Conservation (phyloP, 345 rosid genomes). For the Passiflora organensis region DNA sequence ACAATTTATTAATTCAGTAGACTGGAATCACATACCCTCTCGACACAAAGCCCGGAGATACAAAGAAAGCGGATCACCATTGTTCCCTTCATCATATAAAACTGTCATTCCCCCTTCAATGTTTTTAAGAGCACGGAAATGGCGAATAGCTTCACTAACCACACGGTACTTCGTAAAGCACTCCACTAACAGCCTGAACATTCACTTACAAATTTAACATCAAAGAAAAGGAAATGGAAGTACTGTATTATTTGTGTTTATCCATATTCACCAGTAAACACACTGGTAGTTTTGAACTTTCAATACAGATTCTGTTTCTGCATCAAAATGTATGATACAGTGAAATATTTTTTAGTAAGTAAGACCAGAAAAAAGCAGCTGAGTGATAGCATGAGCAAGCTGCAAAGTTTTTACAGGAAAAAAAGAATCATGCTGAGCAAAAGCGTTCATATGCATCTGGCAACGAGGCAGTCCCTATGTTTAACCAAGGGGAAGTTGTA, state of each 20-base stretch:
- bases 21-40: constrained; percentile 58
- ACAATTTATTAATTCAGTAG: not conserved
- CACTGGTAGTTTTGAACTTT: too few species aligned
- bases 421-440: too few species aligned
- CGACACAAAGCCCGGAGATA: constrained; percentile 91
- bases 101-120: constrained; percentile 76
- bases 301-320: too few species aligned
- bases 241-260: not conserved
- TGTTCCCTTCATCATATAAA: constrained; percentile 68
- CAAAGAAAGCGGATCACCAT: constrained; percentile 91
- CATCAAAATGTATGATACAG: too few species aligned
- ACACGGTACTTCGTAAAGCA: constrained; percentile 90
- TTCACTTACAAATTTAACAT: constrained; percentile 17
- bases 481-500: too few species aligned
- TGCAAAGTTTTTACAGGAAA: too few species aligned
- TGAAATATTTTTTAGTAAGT: too few species aligned
- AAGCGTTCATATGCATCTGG: too few species aligned
- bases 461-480: too few species aligned
- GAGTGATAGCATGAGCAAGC: too few species aligned
- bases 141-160: constrained; percentile 85
- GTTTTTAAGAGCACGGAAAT: constrained; percentile 78
- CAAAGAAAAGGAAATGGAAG: constrained; percentile 7
- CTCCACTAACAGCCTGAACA: constrained; percentile 81
- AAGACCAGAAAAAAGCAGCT: too few species aligned
- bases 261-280: too few species aligned